Conservation (phyloP, 2,329 filamentous ascomycete species). For the Orbilia quercus region DNA sequence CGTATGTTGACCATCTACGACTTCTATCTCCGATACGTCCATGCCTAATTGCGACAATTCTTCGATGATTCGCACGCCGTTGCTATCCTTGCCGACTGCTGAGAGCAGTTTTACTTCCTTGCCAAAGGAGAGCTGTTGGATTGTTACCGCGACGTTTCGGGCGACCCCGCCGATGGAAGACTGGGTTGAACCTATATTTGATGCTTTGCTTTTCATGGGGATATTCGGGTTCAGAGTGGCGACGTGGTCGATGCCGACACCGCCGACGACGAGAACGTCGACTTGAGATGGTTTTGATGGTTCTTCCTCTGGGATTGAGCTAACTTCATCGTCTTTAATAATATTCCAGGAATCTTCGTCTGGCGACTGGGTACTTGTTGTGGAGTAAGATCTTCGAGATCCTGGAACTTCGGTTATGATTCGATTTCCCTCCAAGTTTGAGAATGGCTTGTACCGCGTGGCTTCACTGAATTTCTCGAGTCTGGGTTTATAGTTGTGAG, state of each 20-base stretch:
- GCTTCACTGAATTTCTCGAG: no score
- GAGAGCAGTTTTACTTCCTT: conserved; percentile 23
- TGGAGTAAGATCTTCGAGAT: no score
- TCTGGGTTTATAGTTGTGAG: no score
- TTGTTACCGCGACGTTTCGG: conserved; percentile 45
- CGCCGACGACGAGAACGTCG: conserved; percentile 37
- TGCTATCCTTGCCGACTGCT: conserved; percentile 24
- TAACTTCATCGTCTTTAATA: no score
- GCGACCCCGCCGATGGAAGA: conserved; percentile 36
- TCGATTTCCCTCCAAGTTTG: no score
- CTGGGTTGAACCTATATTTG: conserved; percentile 23
- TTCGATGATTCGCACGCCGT: conserved; percentile 17
- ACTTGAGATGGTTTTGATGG: background rate
- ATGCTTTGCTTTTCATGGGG: background rate
- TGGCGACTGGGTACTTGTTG: no score
- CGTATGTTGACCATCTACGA: conserved; percentile 6
- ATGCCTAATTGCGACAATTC: conserved; percentile 25
- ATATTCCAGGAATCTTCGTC: no score
- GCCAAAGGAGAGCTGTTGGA: conserved; percentile 15
- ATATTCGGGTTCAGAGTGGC: background rate
- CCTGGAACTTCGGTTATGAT: no score
- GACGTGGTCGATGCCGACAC: conserved; percentile 42
- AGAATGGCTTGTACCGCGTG: no score
- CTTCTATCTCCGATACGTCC: conserved; percentile 8
- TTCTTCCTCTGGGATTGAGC: no score